Base-by-base conservation (phyloP, 2,329 filamentous ascomycete species). In the Cucurbitaria berberidis region DNA sequence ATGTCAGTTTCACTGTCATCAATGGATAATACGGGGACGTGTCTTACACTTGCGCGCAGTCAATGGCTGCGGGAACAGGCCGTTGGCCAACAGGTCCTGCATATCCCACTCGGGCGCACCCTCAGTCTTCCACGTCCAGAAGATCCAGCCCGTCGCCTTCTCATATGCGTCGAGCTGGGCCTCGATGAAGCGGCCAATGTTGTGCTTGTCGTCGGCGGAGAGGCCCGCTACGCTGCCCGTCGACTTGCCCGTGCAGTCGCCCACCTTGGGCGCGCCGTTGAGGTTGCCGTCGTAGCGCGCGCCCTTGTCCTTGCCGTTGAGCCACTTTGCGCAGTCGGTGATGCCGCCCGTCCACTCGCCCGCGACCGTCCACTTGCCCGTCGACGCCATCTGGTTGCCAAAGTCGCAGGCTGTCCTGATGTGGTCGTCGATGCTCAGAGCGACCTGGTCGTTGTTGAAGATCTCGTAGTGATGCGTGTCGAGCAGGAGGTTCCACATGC, bases 61-160 rank as follows among this genome's bases (percentile, higher is more conserved):
- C 53, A 78, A 60, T 13, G 76, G 76, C 57, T 79, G 75, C 16
- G 81, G 81, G 68, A 84, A 84, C 40, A 84, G 60, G 5, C 78
- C 78, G 27, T 73, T 74, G 22, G 66, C 67, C 13, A 77, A 59
- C 51, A 80, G 62, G 19, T 75, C 72, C 63, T 79, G 60, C 76
- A 81, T 80, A 50, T 81, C 75, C 78, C 79, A 81, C 58, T 80
- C 79, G 2, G 79, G 78, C 29, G 78, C 77, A 21, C 72, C 72
- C 63, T 81, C 79, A 1, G 77, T 81, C 73, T 80, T 80, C 78
- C 78, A 81, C 4, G 75, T 78, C 79, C 79, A 81, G 67, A 79
- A 81, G 60, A 81, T 78, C 79, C 79, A 81, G 1, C 79, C 79
- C 2, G 59, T 69, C 4, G 76, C 77, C 70, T 78, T 78, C 68